Conservation (phyloP, 257 asterid genomes). For the Craterostigma plantagineum region DNA sequence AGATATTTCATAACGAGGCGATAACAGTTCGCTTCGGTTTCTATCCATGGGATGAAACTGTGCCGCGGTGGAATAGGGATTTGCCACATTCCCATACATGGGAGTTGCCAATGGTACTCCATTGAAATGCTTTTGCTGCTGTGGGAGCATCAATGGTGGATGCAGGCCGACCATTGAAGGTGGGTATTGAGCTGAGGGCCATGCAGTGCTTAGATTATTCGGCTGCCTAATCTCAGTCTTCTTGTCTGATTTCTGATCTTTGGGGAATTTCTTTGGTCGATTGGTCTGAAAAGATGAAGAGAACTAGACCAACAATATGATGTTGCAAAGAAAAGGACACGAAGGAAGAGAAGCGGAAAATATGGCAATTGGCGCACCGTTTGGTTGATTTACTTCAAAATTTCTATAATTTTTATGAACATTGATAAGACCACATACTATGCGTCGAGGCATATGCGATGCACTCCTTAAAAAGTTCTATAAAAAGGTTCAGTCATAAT, state of each 20-base stretch:
- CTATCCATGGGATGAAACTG: conserved; percentile 13
- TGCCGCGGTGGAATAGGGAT: conserved; percentile 21
- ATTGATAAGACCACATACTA: too few species aligned
- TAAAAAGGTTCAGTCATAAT: too few species aligned
- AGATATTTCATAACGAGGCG: conserved; percentile 25
- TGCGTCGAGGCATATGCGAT: too few species aligned
- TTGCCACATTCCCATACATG: conserved; percentile 23
- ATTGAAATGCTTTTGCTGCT: conserved; percentile 23
- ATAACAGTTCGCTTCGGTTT: conserved; percentile 6
- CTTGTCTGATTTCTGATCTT: conserved; percentile 23
- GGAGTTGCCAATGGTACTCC: conserved; percentile 31
- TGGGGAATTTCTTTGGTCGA: conserved; percentile 19
- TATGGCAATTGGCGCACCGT: conserved; percentile 2
- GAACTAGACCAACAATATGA: conserved; percentile 29
- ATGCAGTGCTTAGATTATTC: conserved; percentile 17
- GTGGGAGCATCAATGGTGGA: conserved; percentile 19
- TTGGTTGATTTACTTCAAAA: too few species aligned
- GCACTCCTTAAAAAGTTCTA: background rate
- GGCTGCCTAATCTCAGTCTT: conserved; percentile 16
- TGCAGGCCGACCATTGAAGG: conserved; percentile 24
- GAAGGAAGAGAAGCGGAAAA: too few species aligned
- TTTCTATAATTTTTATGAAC: too few species aligned
- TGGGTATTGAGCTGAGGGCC: conserved; percentile 26
- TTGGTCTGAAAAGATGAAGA: conserved; percentile 23
- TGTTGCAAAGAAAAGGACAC: conserved; percentile 14